Evolutionary conservation across 129 eudicot genomes (phyloP).

Genomic region (Flaveria linearis): DNA sequence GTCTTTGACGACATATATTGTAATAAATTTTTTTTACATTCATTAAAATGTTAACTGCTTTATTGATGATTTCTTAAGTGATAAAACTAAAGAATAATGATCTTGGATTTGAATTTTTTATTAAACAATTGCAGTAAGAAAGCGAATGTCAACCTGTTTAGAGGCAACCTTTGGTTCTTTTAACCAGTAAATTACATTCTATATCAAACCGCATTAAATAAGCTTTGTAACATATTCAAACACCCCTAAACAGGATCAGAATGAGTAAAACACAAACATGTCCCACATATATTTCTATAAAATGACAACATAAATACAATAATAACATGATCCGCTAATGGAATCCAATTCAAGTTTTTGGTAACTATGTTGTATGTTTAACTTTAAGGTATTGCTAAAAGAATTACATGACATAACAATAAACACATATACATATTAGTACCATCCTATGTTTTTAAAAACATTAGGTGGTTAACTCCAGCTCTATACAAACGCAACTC

Average conservation of each 20-base stretch:
- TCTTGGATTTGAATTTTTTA: too few species aligned
- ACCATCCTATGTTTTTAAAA: constrained; percentile 25
- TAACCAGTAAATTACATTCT: background rate
- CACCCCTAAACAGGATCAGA: background rate
- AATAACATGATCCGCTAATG: constrained; percentile 8
- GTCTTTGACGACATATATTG: too few species aligned
- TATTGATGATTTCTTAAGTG: too few species aligned
- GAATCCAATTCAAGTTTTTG: constrained; percentile 2
- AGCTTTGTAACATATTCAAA: background rate
- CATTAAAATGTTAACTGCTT: too few species aligned
- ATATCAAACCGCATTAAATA: background rate
- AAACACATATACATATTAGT: constrained; percentile 29
- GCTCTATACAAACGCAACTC: constrained; percentile 69
- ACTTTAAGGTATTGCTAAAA: constrained; percentile 26
- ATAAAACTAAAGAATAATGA: too few species aligned
- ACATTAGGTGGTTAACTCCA: constrained; percentile 56
- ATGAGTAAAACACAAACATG: constrained; percentile 6
- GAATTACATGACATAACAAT: constrained; percentile 11
- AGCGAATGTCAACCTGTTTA: too few species aligned
- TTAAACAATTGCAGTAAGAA: too few species aligned
- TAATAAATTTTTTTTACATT: too few species aligned
- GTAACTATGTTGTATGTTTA: constrained; percentile 19
- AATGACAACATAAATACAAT: background rate
- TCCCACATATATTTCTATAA: constrained; percentile 15
- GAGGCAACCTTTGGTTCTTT: background rate